Evolutionary conservation across 2,329 filamentous ascomycete genomes (phyloP).

Genomic region (Monilinia vaccinii-corymbosi): DNA sequence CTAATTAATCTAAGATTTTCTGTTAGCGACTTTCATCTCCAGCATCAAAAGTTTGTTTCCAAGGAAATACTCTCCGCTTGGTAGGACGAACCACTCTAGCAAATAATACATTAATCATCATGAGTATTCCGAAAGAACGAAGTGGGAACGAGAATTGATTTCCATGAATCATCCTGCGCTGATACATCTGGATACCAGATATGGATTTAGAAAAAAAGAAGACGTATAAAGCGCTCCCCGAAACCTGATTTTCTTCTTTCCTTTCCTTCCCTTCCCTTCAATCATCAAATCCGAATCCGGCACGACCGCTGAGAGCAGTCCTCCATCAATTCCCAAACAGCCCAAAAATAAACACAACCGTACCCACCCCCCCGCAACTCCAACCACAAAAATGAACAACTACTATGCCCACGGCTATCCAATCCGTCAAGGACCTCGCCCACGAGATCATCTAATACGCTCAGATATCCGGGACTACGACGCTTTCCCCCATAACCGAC

Average conservation of each 20-base stretch:
- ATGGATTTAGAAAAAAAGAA: neutral
- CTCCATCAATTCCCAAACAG: too few relatives aligned
- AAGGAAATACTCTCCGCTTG: neutral
- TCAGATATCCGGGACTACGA: neutral
- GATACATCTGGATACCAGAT: neutral
- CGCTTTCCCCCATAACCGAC: neutral
- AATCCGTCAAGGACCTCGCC: neutral
- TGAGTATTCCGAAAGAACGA: neutral
- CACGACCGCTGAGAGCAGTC: neutral
- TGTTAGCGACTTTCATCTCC: neutral
- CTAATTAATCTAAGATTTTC: neutral
- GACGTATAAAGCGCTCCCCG: neutral
- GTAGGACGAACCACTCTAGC: neutral
- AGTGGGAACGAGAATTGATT: fast-evolving
- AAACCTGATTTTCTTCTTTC: neutral
- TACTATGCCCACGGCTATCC: neutral
- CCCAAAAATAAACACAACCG: neutral
- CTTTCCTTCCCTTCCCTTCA: neutral
- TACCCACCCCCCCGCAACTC: neutral
- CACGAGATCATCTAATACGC: neutral
- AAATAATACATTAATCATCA: neutral
- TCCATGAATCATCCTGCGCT: neutral
- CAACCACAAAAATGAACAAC: neutral
- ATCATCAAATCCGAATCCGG: neutral
- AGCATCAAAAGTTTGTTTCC: neutral